Conservation (phyloP, 2,329 filamentous ascomycete genomes). For the Bipolaris zeicola region DNA sequence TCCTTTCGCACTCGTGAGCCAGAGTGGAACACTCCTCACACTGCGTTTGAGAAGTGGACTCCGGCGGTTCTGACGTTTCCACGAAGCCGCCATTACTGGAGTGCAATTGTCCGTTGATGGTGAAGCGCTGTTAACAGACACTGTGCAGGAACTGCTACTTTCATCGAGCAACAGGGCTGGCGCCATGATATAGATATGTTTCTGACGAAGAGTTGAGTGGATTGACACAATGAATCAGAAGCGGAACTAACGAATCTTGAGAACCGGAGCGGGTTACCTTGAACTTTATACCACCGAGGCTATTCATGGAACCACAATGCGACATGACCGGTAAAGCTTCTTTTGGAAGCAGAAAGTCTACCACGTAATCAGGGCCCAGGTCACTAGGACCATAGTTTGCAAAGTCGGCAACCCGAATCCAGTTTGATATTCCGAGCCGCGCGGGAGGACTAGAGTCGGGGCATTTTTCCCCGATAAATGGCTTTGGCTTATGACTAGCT, state of each 20-base stretch:
- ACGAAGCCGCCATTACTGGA: not conserved
- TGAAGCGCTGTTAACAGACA: not conserved
- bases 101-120: not conserved
- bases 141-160: not conserved
- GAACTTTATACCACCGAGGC: constrained; percentile 18
- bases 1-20: constrained; percentile 56
- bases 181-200: constrained; percentile 6
- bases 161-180: constrained; percentile 11
- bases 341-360: constrained; percentile 13
- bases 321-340: constrained; percentile 15
- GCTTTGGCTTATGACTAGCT: not conserved
- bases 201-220: not conserved
- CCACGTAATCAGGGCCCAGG: constrained; percentile 15
- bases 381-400: constrained; percentile 10
- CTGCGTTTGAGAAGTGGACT: constrained; percentile 58
- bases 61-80: not conserved
- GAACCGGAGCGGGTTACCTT: not conserved
- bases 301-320: constrained; percentile 11
- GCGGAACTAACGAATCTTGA: not conserved
- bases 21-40: constrained; percentile 54
- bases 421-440: constrained; percentile 5
- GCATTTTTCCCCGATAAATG: not conserved
- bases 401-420: constrained; percentile 12
- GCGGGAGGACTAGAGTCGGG: constrained; percentile 1
- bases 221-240: not conserved